A percentile compares a stretch with the other conserved stretches of the same genome.
Conservation (phyloP, 2,329 filamentous ascomycete genomes). For the Pseudogymnoascus sp. region DNA sequence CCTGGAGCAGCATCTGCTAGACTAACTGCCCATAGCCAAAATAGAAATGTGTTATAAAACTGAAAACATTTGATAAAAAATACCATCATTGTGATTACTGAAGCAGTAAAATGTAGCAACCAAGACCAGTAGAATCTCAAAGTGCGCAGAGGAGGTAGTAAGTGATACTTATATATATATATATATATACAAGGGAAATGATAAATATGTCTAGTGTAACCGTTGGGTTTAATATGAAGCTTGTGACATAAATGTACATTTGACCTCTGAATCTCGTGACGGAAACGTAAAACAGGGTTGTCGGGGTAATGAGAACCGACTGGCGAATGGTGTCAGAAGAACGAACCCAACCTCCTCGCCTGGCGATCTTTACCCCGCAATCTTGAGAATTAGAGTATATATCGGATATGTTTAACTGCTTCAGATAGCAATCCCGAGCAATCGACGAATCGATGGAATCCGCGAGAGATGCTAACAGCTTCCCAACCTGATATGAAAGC, state of each 20-base stretch:
- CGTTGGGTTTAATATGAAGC: not conserved
- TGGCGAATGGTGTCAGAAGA: not conserved
- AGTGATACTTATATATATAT: not conserved
- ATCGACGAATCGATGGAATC: not conserved
- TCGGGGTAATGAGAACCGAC: slow-evolving; percentile 4
- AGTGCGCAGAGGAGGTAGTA: not conserved
- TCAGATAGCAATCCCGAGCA: not conserved
- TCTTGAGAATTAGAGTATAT: not conserved
- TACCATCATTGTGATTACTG: not conserved
- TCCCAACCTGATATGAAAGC: not conserved
- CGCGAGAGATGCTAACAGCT: not conserved
- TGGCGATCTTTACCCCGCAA: slow-evolving; percentile 4
- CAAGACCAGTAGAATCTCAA: not conserved
- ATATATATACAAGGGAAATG: not conserved
- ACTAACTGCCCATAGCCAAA: not conserved
- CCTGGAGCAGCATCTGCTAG: not conserved
- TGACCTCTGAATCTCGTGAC: slow-evolving; percentile 5
- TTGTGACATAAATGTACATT: slow-evolving; percentile 5
- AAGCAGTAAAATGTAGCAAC: not conserved
- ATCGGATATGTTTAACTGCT: not conserved
- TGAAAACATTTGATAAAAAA: slow-evolving; percentile 2
- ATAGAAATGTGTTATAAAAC: slow-evolving; percentile 2
- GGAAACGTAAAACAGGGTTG: slow-evolving; percentile 2
- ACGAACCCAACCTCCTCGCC: not conserved
- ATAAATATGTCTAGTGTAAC: not conserved